Evolutionary conservation across 1,139 yeast genomes (phyloP).

Genomic region (Candida freyschussii): DNA sequence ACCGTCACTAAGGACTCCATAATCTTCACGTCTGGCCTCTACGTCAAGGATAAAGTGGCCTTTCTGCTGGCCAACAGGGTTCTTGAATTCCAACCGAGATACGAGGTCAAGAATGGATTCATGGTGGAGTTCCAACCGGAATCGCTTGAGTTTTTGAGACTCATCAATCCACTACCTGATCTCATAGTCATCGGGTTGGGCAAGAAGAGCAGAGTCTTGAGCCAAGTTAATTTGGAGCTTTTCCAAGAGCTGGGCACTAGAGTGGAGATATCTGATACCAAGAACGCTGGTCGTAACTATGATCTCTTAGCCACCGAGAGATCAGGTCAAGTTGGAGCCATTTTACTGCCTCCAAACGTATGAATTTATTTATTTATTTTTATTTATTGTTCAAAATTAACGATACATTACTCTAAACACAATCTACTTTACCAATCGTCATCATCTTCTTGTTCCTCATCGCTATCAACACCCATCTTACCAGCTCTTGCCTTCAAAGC

Average conservation of each 20-base stretch:
- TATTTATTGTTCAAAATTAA: background rate
- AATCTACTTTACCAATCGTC: slow-evolving; percentile 26
- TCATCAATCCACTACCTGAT: slow-evolving; percentile 76
- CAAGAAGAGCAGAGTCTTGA: slow-evolving; percentile 53
- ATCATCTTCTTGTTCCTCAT: slow-evolving; percentile 73
- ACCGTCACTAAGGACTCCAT: slow-evolving; percentile 42
- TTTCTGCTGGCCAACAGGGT: slow-evolving; percentile 61
- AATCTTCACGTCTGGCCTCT: slow-evolving; percentile 40
- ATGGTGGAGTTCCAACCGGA: slow-evolving; percentile 39
- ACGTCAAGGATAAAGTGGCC: slow-evolving; percentile 41
- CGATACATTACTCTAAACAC: background rate
- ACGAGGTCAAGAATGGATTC: slow-evolving; percentile 36
- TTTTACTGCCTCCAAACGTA: slow-evolving; percentile 13
- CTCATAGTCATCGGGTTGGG: slow-evolving; percentile 70
- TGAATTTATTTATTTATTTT: slow-evolving; percentile 4
- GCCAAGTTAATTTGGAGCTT: slow-evolving; percentile 45
- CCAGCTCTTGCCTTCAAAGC: slow-evolving; percentile 84
- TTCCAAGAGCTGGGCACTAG: slow-evolving; percentile 61
- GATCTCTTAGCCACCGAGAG: slow-evolving; percentile 78
- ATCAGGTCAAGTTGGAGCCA: slow-evolving; percentile 34
- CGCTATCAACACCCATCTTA: slow-evolving; percentile 67
- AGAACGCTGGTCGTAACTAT: slow-evolving; percentile 64
- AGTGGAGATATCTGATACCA: slow-evolving; percentile 62
- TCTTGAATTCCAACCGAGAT: slow-evolving; percentile 45
- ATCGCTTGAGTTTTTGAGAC: slow-evolving; percentile 45